phyloP scores from a whole-genome alignment of 2,329 filamentous ascomycete species.

The Colletotrichum tofieldiae region DNA sequence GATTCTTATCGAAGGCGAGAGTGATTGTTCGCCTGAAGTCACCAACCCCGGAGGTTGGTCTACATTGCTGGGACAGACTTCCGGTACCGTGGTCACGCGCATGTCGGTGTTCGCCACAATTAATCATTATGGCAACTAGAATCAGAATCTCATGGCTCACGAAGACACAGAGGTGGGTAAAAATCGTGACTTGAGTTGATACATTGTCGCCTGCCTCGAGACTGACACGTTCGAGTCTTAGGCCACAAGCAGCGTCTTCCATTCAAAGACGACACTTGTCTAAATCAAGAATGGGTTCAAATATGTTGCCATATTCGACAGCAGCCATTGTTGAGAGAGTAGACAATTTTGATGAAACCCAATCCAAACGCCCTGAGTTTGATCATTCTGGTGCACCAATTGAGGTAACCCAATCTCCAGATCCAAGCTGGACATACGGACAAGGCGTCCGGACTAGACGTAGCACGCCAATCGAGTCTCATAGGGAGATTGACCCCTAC shows the following conservation, averaged over 20 bases:
- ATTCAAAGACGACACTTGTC: background rate
- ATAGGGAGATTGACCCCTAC: constrained; percentile 76
- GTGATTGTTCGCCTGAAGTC: background rate
- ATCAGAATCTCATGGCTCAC: no score
- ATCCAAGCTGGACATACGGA: constrained; percentile 77
- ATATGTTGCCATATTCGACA: background rate
- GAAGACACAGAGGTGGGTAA: background rate
- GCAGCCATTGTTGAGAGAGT: constrained; percentile 5
- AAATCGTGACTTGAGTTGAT: background rate
- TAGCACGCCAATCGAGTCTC: constrained; percentile 49
- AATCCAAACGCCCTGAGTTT: constrained; percentile 76
- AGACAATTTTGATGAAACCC: constrained; percentile 78
- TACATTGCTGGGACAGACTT: no score
- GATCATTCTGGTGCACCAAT: constrained; percentile 62
- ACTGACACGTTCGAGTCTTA: background rate
- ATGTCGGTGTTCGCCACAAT: no score
- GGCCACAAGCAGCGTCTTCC: background rate
- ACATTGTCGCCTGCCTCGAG: background rate
- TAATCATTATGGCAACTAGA: no score
- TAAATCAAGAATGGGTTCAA: background rate
- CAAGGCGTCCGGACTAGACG: constrained; percentile 53
- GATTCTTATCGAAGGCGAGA: constrained; percentile 15
- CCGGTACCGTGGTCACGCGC: no score
- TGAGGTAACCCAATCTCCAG: constrained; percentile 73
- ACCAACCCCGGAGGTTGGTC: background rate